phyloP scores from a whole-genome alignment of 768 basidiomycete species.

The Albatrellus ellisii region DNA sequence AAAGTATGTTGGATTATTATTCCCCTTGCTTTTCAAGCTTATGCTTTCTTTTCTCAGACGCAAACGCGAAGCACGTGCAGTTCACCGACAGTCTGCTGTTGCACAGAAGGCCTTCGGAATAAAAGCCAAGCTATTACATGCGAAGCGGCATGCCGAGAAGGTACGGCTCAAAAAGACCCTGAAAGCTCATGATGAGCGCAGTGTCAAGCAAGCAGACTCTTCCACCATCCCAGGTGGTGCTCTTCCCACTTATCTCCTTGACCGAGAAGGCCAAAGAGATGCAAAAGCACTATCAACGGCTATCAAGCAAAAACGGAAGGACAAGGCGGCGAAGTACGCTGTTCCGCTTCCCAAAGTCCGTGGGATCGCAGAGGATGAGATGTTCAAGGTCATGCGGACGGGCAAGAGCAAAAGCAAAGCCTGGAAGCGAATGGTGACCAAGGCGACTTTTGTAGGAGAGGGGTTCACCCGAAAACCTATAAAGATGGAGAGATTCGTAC shows the following conservation, averaged over 20 bases:
- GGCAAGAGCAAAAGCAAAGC: conserved; percentile 93
- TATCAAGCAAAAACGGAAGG: conserved; percentile 97
- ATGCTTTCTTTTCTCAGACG: conserved; percentile 34
- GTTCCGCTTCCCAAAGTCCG: conserved; percentile 95
- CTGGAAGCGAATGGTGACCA: conserved; percentile 99
- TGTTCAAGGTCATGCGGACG: conserved; percentile 98
- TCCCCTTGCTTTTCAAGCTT: not conserved
- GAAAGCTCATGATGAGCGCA: conserved; percentile 97
- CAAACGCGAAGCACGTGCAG: conserved; percentile 70
- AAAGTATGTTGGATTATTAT: conserved; percentile 44
- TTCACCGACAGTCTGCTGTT: conserved; percentile 61
- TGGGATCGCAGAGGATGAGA: conserved; percentile 98
- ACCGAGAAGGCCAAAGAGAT: conserved; percentile 96
- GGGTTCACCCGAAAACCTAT: conserved; percentile 97
- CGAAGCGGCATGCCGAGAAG: conserved; percentile 93
- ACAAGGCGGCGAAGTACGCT: conserved; percentile 96
- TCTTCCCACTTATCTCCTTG: conserved; percentile 88
- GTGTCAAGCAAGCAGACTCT: conserved; percentile 88
- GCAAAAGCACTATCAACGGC: conserved; percentile 93
- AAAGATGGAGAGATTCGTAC: conserved; percentile 96
- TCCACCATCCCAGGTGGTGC: conserved; percentile 80
- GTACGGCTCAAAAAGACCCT: conserved; percentile 99
- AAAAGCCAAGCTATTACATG: conserved; percentile 96
- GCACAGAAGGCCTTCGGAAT: conserved; percentile 94
- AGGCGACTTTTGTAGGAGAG: conserved; percentile 98